Base-by-base conservation (phyloP, 352 stramenopile genomes). In the Blastocystis sp. region DNA sequence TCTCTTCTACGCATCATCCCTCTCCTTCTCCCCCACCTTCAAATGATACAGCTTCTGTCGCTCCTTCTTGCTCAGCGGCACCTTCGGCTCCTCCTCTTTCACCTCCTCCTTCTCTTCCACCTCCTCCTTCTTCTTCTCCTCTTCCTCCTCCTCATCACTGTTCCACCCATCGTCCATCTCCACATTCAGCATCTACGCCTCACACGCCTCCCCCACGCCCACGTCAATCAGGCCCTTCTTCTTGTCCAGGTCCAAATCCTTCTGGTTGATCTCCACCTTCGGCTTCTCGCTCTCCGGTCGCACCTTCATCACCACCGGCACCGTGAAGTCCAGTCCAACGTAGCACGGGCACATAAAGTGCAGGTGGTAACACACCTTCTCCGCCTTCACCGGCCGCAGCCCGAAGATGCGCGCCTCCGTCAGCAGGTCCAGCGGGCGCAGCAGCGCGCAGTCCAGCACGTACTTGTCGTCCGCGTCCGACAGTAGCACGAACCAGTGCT, bases 141-240 rank as follows among this genome's bases (percentile, higher is more conserved):
- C 66, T 60, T 60, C 66, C 5, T 53, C 7, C 38, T 77, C 66
- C 52, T 77, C 66, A 40, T 77, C 66, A 77, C 66, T 77, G 19
- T 43, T 34, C 66, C 66, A 77, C 21, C 66, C 66, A 77, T 77
- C 66, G 17, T 77, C 66, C 34, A 38, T 43, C 34, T 77, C 66
- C 66, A 60, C 38, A 77, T 77, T 77, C 66, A 77, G 60, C 66
- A 77, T 77, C 66, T 77, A 53, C n/a, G 28, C 28, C 28, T 34
- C 28, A 34, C 28, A 34, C 28, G 28, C 28, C 28, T 34, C 28
- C 28, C 28, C n/a, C 66, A 45, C 60, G 19, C 38, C 7, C 34
- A 77, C 66, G 60, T 77, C 66, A 34, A 77, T 77, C 38, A 77
- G 60, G 34, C 66, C 66, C 38, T 77, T 77, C 66, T 77, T 41